Conservation (phyloP, 108 stramenopile species). For the Parmales sp. region DNA sequence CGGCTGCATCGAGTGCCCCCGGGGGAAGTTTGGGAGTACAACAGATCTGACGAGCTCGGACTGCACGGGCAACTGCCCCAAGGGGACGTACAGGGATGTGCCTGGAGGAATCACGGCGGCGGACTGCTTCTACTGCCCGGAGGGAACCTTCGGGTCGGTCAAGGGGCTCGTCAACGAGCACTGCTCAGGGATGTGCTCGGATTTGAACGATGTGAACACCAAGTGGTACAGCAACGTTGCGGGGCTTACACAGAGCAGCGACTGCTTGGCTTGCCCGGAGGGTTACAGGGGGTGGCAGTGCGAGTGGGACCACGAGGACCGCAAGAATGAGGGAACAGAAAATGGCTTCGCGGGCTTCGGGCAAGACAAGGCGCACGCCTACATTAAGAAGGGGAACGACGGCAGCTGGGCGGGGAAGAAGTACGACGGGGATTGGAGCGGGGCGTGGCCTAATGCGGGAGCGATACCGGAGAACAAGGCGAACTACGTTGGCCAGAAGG, state of each 20-base stretch:
- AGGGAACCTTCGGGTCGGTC: slow-evolving; percentile 18
- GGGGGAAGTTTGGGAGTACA: slow-evolving; percentile 21
- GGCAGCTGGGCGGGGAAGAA: neutral
- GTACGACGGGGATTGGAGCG: neutral
- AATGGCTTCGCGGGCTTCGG: neutral
- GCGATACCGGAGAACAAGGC: neutral
- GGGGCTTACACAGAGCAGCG: slow-evolving; percentile 9
- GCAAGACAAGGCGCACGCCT: neutral
- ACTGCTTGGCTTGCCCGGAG: neutral
- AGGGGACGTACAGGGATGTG: slow-evolving; percentile 18
- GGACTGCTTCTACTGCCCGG: slow-evolving; percentile 29
- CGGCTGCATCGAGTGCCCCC: slow-evolving; percentile 26
- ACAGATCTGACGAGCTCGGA: slow-evolving; percentile 10
- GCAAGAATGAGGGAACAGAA: neutral
- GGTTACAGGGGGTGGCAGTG: slow-evolving; percentile 7
- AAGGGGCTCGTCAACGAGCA: slow-evolving; percentile 21
- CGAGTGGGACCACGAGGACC: neutral
- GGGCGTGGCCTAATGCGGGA: neutral
- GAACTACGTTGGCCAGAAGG: too few species aligned
- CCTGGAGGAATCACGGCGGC: slow-evolving; percentile 10
- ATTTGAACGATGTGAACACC: slow-evolving; percentile 18
- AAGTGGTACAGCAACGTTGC: slow-evolving; percentile 17
- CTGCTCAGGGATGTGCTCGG: slow-evolving; percentile 24
- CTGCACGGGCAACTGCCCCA: slow-evolving; percentile 19
- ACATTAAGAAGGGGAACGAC: neutral